Evolutionary conservation across 306 rosid genomes (phyloP), one percentile per base, ranked within the genome.

Genomic region (Cucumis hystrix): DNA sequence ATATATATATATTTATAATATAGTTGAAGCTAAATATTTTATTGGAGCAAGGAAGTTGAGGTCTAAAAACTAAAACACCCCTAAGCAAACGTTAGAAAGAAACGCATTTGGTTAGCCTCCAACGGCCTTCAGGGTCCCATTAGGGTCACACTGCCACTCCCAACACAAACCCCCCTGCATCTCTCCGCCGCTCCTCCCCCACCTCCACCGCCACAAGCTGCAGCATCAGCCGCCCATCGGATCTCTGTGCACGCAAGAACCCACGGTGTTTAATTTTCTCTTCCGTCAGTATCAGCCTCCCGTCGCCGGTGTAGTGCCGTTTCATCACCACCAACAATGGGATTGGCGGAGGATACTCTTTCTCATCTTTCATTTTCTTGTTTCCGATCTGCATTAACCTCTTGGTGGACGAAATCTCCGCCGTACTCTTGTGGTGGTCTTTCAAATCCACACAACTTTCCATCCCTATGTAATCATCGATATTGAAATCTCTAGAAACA

Each of bases 191-290:
- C 76, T 75, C 37, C 9, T 40, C 55, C 6, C 20, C 39, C 47
- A 33, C 82, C 7, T 82, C 89, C 5, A 86, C 45, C 1, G 83
- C 86, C 68, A 93, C 89, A 12, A 91, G 91, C 28, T 91, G 86
- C 81, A 91, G 79, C 12, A 87, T 91, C 55, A 93, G 93, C 10
- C 97, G 81, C 7, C 97, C 98, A 74, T 89, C 80, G 47, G 88
- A 91, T 76, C 96, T 79, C 23, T 91, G 90, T 0, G 86, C 90
- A 6, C 76, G 83, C 37, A 93, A 82, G 58, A 88, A 93, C 75
- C 87, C 97, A 37, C 86, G 93, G 74, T 81, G 91, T 66, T 45
- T 79, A 2, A 86, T 87, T 78, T 84, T 89, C 83, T 91, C 93
- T 78, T 85, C 92, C 4, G 78, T 91, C 1, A 93, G 82, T 17